Evolutionary conservation across 768 basidiomycete genomes (phyloP).

Genomic region (Phylloporus sp.): DNA sequence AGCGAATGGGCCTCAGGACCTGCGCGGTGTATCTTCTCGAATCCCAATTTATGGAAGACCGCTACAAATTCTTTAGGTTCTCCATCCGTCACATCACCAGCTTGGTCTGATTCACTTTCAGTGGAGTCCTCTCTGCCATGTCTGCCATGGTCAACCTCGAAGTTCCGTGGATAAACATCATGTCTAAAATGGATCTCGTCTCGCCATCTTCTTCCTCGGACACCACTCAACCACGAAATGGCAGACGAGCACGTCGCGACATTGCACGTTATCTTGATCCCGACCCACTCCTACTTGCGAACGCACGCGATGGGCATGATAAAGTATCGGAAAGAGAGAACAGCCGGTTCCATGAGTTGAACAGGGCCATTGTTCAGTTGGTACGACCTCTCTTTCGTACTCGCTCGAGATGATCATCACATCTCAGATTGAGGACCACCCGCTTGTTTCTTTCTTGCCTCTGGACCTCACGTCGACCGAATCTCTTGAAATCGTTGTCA

Average conservation of each 20-base stretch:
- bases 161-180: conserved; percentile 94
- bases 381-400: conserved; percentile 43
- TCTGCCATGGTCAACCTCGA: conserved; percentile 98
- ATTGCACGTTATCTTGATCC: conserved; percentile 96
- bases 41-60: conserved; percentile 99
- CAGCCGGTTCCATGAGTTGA: conserved; percentile 88
- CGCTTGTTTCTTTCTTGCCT: conserved; percentile 94
- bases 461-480: conserved; percentile 88
- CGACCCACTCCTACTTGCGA: conserved; percentile 81
- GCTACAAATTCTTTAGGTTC: conserved; percentile 94
- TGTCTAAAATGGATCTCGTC: conserved; percentile 99
- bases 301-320: conserved; percentile 46
- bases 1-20: conserved; percentile 76
- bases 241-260: conserved; percentile 67
- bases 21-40: conserved; percentile 92
- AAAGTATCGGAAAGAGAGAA: conserved; percentile 49
- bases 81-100: conserved; percentile 1
- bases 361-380: conserved; percentile 91
- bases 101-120: conserved; percentile 28
- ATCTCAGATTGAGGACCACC: conserved; percentile 92
- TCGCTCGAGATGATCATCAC: background rate
- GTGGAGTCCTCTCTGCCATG: conserved; percentile 96
- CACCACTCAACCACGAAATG: conserved; percentile 61
- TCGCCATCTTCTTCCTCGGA: conserved; percentile 36
- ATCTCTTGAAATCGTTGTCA: conserved; percentile 84